phyloP scores from a whole-genome alignment of 2,329 filamentous ascomycete genomes.

The Drechmeria coniospora region DNA sequence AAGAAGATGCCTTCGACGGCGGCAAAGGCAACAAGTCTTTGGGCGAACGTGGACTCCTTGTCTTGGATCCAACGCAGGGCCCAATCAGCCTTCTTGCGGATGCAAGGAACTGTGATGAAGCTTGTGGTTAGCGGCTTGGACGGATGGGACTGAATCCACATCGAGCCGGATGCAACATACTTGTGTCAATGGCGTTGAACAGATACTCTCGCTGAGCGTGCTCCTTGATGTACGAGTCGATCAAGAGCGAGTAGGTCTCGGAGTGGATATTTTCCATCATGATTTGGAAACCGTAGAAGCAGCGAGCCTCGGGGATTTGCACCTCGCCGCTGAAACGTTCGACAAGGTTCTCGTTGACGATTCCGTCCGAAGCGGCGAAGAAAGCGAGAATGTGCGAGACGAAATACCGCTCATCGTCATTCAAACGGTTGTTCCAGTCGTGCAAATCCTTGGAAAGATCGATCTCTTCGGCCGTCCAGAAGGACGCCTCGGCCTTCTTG shows the following conservation, averaged over 20 bases:
- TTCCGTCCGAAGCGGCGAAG: constrained; percentile 96
- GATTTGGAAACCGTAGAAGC: constrained; percentile 99
- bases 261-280: constrained; percentile 99
- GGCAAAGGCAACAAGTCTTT: constrained; percentile 90
- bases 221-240: constrained; percentile 99
- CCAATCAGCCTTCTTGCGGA: constrained; percentile 98
- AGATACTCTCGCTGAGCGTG: constrained; percentile 84
- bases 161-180: constrained; percentile 46
- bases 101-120: constrained; percentile 70
- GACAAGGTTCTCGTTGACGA: constrained; percentile 98
- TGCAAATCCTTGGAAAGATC: constrained; percentile 97
- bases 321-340: constrained; percentile 97
- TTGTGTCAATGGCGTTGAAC: constrained; percentile 98
- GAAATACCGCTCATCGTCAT: constrained; percentile 95
- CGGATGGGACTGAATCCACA: too few species aligned
- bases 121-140: constrained; percentile 8
- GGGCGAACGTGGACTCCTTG: constrained; percentile 84
- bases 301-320: constrained; percentile 92
- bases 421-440: constrained; percentile 98
- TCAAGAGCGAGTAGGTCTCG: constrained; percentile 96
- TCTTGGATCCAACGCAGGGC: constrained; percentile 90
- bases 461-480: constrained; percentile 99
- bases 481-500: constrained; percentile 98
- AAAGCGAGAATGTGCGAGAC: constrained; percentile 97
- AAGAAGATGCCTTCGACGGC: constrained; percentile 99